Base-by-base conservation (phyloP, 306 rosid genomes). In the Lathyrus tuberosus region DNA sequence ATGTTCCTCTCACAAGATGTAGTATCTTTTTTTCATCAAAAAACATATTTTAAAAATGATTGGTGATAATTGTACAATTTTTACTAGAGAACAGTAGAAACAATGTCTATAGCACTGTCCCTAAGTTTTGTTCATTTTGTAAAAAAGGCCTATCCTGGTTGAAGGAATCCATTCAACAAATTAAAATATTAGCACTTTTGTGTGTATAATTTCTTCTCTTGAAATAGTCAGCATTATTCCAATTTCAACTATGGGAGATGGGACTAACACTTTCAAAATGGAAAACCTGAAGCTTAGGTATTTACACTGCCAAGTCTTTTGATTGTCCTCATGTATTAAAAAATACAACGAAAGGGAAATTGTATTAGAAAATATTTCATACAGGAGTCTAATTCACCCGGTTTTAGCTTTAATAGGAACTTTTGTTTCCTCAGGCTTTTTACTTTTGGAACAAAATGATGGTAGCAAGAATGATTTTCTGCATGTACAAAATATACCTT, bases 371-470 rank as follows among this genome's bases (percentile, higher is more conserved):
- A 47, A 47, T 47, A 47, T 14, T 47, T n/a, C 53, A 47, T 15
- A 47, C 9, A 15, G 20, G 53, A 47, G 15, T 47, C 10, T 47
- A 47, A 15, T 8, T 15, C 53, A 47, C 22, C 53, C 8, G 22
- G 53, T 47, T 47, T 47, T 47, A 15, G 35, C 35, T 47, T 47
- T 47, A 47, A 47, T 15, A 15, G 53, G 22, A 47, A 47, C 22
- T 47, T 47, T 42, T 42, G 18, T 47, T 46, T 14, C 71, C 3
- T 11, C 22, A 22, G 2, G 59, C 35, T 48, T 47, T 10, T 54
- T 28, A 30, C 16, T 30, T 67, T 51, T 20, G 38, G 51, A 13
- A 68, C 62, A 51, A 12, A 68, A 67, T 60, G 60, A 44, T 44
- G 49, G 42, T 57, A 57, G 42, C 58, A 66, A 67, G 48, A 44